Evolutionary conservation across 805 yeast genomes (phyloP).

Genomic region (Pichia californica): DNA sequence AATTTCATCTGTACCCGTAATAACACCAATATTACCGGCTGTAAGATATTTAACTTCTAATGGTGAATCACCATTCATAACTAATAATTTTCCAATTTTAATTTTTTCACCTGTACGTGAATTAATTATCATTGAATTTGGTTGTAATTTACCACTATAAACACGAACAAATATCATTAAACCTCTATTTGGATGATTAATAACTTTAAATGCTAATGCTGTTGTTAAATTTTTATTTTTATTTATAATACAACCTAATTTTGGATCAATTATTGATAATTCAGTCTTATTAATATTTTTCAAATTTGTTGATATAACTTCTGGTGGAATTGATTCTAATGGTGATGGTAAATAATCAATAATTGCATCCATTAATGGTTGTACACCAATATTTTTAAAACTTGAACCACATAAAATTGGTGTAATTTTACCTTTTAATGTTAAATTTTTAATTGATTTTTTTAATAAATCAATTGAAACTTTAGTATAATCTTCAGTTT

Average conservation of each 20-base stretch:
- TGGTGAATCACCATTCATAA: conserved; percentile 87
- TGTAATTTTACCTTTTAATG: conserved; percentile 49
- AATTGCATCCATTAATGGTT: conserved; percentile 84
- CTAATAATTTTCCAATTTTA: conserved; percentile 58
- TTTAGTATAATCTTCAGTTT: conserved; percentile 62
- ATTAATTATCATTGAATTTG: conserved; percentile 58
- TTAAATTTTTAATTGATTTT: conserved; percentile 55
- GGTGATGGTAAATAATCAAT: conserved; percentile 80
- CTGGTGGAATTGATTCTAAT: conserved; percentile 52
- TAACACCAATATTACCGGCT: conserved; percentile 88
- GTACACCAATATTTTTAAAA: conserved; percentile 89
- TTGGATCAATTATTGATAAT: conserved; percentile 34
- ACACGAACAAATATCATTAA: conserved; percentile 81
- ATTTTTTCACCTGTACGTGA: conserved; percentile 64
- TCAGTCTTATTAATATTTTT: conserved; percentile 8
- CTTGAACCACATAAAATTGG: conserved; percentile 94
- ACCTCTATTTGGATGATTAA: conserved; percentile 79
- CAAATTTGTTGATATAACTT: conserved; percentile 28
- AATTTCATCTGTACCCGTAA: conserved; percentile 66
- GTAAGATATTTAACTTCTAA: conserved; percentile 57
- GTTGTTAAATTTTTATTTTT: conserved; percentile 56
- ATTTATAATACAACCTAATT: conserved; percentile 47
- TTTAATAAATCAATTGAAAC: conserved; percentile 53
- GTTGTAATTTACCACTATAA: conserved; percentile 69
- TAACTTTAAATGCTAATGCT: conserved; percentile 87